phyloP scores from a whole-genome alignment of 768 basidiomycete genomes.

The Crassisporium funariophilum region DNA sequence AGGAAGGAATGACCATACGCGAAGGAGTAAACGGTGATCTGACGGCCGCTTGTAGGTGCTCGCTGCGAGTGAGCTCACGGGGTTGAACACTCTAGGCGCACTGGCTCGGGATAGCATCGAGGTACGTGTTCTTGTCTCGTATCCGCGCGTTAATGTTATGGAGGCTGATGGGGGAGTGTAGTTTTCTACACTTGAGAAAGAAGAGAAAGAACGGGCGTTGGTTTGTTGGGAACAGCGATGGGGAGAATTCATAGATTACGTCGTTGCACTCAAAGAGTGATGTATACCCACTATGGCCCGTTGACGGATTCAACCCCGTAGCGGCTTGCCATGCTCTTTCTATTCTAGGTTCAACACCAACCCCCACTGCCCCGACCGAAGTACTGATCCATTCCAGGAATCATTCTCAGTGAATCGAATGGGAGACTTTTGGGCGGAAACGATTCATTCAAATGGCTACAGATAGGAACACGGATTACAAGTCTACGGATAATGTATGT shows the following conservation, averaged over 20 bases:
- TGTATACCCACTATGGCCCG: conserved; percentile 6
- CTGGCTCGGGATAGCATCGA: conserved; percentile 67
- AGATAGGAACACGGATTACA: no score
- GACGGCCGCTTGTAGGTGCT: conserved; percentile 46
- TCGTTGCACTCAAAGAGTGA: conserved; percentile 14
- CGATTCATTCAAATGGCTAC: no score
- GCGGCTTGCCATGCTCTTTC: no score
- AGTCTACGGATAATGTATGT: no score
- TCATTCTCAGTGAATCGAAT: no score
- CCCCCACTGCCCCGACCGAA: no score
- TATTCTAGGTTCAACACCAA: no score
- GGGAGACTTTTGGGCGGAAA: no score
- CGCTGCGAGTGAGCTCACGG: conserved; percentile 67
- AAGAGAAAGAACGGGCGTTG: conserved; percentile 48
- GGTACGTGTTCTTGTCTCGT: conserved; percentile 44
- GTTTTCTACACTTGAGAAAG: conserved; percentile 52
- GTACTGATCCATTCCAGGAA: no score
- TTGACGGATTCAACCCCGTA: no score
- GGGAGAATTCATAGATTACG: conserved; percentile 44
- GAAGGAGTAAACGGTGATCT: not conserved
- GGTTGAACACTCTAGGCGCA: conserved; percentile 60
- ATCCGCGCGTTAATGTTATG: not conserved
- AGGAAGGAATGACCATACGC: conserved; percentile 4
- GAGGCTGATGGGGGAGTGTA: conserved; percentile 18
- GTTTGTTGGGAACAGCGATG: conserved; percentile 50